Conservation (phyloP, 2,329 filamentous ascomycete species). For the Scedosporium apiospermum region DNA sequence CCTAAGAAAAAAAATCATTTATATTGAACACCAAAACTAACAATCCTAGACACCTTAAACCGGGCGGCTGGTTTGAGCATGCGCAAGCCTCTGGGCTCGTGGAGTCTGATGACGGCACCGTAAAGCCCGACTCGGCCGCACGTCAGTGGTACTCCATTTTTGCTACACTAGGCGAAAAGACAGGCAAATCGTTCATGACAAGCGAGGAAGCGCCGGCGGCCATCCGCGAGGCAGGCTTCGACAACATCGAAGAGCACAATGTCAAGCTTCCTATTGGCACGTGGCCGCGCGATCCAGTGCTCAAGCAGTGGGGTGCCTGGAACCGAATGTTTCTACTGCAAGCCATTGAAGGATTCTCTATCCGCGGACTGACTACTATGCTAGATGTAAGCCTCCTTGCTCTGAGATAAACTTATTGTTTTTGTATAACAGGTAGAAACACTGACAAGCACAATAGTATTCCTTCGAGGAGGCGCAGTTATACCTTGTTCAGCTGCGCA, state of each 20-base stretch:
- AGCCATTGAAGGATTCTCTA: not conserved
- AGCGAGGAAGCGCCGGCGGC: not conserved
- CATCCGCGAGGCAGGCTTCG: not conserved
- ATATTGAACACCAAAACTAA: constrained; percentile 15
- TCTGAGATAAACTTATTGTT: no score
- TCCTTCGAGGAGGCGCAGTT: no score
- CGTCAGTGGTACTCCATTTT: not conserved
- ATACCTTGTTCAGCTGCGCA: no score
- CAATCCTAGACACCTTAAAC: not conserved
- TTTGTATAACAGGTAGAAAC: no score
- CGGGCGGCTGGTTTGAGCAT: not conserved
- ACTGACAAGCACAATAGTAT: no score
- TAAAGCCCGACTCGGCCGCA: not conserved
- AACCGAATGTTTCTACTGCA: not conserved
- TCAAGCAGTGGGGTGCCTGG: constrained; percentile 30
- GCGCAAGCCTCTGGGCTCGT: constrained; percentile 15
- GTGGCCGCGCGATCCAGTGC: constrained; percentile 37
- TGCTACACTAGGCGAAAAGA: not conserved
- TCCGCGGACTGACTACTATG: no score
- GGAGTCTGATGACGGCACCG: not conserved
- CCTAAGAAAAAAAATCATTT: no score
- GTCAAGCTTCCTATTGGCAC: constrained; percentile 41
- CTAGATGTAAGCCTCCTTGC: no score
- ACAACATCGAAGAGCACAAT: not conserved
- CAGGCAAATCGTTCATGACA: not conserved